These are phyloP conservation scores for Lojkania enalia DNA, from an alignment of 2,329 filamentous ascomycete species.

Conservation along the genomic window DNA sequence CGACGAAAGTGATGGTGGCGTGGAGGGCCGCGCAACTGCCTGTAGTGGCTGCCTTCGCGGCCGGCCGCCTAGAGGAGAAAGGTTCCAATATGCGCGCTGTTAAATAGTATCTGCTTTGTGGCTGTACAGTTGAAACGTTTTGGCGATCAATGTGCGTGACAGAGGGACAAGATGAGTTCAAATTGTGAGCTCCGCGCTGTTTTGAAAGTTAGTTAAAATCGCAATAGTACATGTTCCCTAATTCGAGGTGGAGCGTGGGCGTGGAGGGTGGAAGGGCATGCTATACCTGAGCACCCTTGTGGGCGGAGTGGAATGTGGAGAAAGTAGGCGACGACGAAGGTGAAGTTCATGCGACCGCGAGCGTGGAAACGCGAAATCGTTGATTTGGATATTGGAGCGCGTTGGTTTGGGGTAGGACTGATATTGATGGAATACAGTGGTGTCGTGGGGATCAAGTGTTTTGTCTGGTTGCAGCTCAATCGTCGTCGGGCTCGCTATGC, in stretches of 20 bases:
- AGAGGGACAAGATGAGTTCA: too few relatives aligned
- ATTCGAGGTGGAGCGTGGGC: too few relatives aligned
- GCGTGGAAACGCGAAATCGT: not conserved
- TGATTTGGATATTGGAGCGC: not conserved
- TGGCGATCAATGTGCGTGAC: slow-evolving; percentile 2
- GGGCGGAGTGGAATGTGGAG: slow-evolving; percentile 14
- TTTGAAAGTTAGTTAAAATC: too few relatives aligned
- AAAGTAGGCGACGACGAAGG: slow-evolving; percentile 14
- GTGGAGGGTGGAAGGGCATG: too few relatives aligned
- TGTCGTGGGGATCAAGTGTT: slow-evolving; percentile 27
- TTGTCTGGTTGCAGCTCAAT: slow-evolving; percentile 4
- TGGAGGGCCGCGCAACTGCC: slow-evolving; percentile 15
- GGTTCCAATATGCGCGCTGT: not conserved
- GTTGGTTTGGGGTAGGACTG: slow-evolving; percentile 6
- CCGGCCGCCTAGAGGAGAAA: slow-evolving; percentile 3
- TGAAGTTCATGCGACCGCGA: slow-evolving; percentile 7
- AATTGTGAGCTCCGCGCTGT: too few relatives aligned
- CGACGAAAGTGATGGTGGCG: slow-evolving; percentile 18
- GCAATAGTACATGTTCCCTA: too few relatives aligned
- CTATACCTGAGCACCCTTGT: slow-evolving; percentile 22
- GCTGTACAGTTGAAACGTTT: not conserved
- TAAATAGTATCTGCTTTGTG: not conserved
- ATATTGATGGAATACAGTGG: slow-evolving; percentile 15
- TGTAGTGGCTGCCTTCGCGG: slow-evolving; percentile 21
- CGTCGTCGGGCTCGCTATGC: slow-evolving; percentile 6